phyloP scores from a whole-genome alignment of 371 early-diverging fungal genomes.

The Amoeboaphelidium protococcarum region DNA sequence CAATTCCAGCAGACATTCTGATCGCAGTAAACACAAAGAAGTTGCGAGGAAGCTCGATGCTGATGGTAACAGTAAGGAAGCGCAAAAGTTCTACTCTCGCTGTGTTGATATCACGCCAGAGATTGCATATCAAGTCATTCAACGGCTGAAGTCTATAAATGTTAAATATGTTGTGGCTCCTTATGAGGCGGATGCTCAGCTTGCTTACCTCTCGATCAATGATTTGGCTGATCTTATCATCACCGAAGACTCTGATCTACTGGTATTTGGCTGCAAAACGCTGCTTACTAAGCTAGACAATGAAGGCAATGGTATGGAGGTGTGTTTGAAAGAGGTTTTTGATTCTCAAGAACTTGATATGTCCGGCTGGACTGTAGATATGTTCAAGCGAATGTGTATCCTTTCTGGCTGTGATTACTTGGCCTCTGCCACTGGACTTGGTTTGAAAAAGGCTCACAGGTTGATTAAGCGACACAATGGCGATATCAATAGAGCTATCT shows the following conservation, averaged over 20 bases:
- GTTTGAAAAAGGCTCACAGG: conserved; percentile 52
- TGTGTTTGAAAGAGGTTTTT: conserved; percentile 19
- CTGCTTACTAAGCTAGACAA: conserved; percentile 47
- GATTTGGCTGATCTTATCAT: conserved; percentile 50
- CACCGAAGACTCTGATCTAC: conserved; percentile 92
- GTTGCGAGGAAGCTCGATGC: conserved; percentile 9
- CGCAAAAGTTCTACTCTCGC: conserved; percentile 36
- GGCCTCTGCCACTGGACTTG: conserved; percentile 53
- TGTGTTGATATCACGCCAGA: conserved; percentile 38
- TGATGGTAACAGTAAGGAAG: conserved; percentile 26
- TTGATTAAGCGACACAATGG: conserved; percentile 24
- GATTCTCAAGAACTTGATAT: conserved; percentile 18
- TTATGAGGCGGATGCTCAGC: conserved; percentile 96
- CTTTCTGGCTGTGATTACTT: conserved; percentile 93
- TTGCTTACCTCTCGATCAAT: conserved; percentile 51
- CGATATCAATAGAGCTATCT: too few relatives aligned
- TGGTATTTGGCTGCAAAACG: conserved; percentile 71
- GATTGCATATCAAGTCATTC: conserved; percentile 48
- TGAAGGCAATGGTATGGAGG: conserved; percentile 32
- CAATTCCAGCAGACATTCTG: conserved; percentile 10
- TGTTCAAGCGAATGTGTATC: conserved; percentile 74
- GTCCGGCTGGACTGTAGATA: conserved; percentile 20
- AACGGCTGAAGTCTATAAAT: conserved; percentile 28
- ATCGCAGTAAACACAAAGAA: conserved; percentile 1
- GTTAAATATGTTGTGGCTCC: conserved; percentile 78